Evolutionary conservation across 768 basidiomycete genomes (phyloP).

Genomic region (Hypholoma fasciculare): DNA sequence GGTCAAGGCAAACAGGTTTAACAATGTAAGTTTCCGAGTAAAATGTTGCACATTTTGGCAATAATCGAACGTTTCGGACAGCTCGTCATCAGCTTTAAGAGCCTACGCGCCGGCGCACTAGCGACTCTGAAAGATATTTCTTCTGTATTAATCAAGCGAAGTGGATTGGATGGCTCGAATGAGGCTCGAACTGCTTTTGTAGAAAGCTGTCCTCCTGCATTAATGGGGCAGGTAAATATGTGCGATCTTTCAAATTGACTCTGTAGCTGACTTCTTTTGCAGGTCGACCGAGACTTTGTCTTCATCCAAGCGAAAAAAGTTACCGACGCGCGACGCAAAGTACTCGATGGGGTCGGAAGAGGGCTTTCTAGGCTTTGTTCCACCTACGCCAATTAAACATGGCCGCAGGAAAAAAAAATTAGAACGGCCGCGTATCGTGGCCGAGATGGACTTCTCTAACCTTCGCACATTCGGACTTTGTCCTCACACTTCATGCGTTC

Average conservation of each 20-base stretch:
- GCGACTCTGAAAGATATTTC: conserved; percentile 61
- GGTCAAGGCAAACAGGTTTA: conserved; percentile 73
- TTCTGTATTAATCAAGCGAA: conserved; percentile 43
- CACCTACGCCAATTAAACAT: conserved; percentile 27
- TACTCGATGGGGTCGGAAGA: conserved; percentile 70
- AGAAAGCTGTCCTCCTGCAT: conserved; percentile 41
- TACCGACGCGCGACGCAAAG: conserved; percentile 69
- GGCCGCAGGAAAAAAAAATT: not conserved
- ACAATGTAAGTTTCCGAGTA: conserved; percentile 47
- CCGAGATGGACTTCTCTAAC: too few relatives aligned
- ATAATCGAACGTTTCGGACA: conserved; percentile 25
- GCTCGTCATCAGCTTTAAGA: conserved; percentile 70
- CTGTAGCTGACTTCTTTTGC: conserved; percentile 24
- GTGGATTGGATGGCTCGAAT: conserved; percentile 50
- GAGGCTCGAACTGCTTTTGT: conserved; percentile 56
- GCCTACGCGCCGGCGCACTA: conserved; percentile 53
- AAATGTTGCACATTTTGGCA: not conserved
- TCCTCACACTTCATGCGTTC: not conserved
- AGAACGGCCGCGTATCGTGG: not conserved
- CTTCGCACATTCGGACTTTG: too few relatives aligned
- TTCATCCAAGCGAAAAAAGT: conserved; percentile 62
- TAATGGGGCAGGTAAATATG: conserved; percentile 35
- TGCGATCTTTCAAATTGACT: not conserved
- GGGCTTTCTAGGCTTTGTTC: conserved; percentile 59
- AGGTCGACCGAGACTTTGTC: conserved; percentile 70